Evolutionary conservation across 441 rosid genomes (phyloP).

Genomic region (Croton setiger): DNA sequence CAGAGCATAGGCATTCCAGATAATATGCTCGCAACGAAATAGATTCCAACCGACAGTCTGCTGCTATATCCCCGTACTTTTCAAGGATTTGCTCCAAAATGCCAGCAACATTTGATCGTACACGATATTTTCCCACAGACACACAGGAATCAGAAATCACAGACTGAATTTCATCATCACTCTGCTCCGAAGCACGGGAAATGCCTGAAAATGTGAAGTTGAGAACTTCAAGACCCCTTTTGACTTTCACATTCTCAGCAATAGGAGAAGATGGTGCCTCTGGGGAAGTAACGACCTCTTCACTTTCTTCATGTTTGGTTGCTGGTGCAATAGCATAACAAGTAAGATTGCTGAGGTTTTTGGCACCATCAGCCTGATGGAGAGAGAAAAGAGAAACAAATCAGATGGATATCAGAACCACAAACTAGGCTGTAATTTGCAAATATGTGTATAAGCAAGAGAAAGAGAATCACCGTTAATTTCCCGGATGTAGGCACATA

Average conservation of each 20-base stretch:
- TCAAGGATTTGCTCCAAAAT: slow-evolving; percentile 42
- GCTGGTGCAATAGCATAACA: slow-evolving; percentile 25
- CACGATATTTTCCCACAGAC: slow-evolving; percentile 62
- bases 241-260: slow-evolving; percentile 6
- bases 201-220: slow-evolving; percentile 37
- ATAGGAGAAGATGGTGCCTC: slow-evolving; percentile 19
- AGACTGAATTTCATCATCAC: slow-evolving; percentile 44
- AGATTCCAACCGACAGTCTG: slow-evolving; percentile 54
- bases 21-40: slow-evolving; percentile 53
- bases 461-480: slow-evolving; percentile 24
- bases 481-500: slow-evolving; percentile 33
- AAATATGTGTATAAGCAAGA: neutral
- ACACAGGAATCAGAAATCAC: slow-evolving; percentile 60
- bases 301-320: slow-evolving; percentile 21
- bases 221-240: slow-evolving; percentile 26
- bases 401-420: neutral
- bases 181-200: slow-evolving; percentile 31
- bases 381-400: neutral
- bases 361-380: slow-evolving; percentile 33
- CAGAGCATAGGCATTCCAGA: slow-evolving; percentile 63
- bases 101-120: slow-evolving; percentile 38
- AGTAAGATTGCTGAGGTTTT: slow-evolving; percentile 22
- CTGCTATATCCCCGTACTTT: slow-evolving; percentile 69
- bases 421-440: neutral
- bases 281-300: slow-evolving; percentile 26